Percentiles rank a stretch among this genome's conserved stretches.
phyloP scores from a whole-genome alignment of 805 yeast genomes.

The Metschnikowia continentalis region DNA sequence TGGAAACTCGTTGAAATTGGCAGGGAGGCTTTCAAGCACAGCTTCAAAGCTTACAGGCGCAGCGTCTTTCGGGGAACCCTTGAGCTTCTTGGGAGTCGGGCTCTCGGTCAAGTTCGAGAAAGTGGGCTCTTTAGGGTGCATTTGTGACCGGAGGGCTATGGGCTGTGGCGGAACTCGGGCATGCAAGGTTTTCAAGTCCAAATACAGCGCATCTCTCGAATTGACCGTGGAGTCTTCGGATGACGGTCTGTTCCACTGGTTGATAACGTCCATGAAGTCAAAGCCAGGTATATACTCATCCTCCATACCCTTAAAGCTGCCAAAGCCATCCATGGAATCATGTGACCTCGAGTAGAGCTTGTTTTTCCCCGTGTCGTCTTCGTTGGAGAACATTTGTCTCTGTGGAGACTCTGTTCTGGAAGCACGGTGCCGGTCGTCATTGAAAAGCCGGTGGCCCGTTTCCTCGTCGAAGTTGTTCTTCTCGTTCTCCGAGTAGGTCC shows the following conservation, averaged over 20 bases:
- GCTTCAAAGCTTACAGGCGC: constrained; percentile 38
- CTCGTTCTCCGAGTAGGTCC: constrained; percentile 66
- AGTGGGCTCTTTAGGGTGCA: constrained; percentile 8
- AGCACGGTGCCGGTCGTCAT: constrained; percentile 51
- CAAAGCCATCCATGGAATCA: constrained; percentile 17
- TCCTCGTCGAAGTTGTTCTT: constrained; percentile 52
- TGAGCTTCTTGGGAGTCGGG: constrained; percentile 24
- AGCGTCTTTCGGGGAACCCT: constrained; percentile 18
- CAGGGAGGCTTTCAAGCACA: constrained; percentile 31
- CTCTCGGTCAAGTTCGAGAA: constrained; percentile 7
- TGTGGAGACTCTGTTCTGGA: constrained; percentile 18
- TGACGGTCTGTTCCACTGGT: constrained; percentile 51
- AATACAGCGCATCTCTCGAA: constrained; percentile 34
- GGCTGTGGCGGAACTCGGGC: constrained; percentile 44
- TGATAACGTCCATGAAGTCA: constrained; percentile 47
- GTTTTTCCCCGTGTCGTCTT: constrained; percentile 1
- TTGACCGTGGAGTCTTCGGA: constrained; percentile 16
- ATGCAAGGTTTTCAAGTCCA: constrained; percentile 40
- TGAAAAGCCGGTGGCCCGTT: constrained; percentile 52
- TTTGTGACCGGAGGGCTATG: constrained; percentile 21
- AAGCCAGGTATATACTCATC: constrained; percentile 78
- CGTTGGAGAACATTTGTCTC: neutral
- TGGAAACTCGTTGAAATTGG: constrained; percentile 52
- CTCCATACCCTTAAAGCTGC: constrained; percentile 46
- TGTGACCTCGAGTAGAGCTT: constrained; percentile 34